Base-by-base conservation (phyloP, 139 green algal species). In the Chlamydomonas sphaeroides region DNA sequence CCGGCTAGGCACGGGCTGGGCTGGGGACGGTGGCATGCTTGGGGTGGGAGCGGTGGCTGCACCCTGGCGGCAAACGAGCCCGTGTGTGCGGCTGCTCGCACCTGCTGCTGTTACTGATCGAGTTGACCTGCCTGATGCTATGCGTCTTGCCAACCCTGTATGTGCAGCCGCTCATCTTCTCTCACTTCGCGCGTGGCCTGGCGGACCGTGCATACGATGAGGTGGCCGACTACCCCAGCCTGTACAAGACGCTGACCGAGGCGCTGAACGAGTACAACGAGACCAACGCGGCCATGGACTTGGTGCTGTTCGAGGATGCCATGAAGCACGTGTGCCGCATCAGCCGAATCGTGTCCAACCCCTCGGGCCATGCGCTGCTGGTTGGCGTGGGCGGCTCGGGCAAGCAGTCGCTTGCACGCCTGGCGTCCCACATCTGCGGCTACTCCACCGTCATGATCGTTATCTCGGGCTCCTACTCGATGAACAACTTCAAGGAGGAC, bases 81-180 rank as follows among this genome's bases (percentile, higher is more conserved):
- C n/a, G n/a, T n/a, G n/a, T n/a, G n/a, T n/a, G n/a, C n/a, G n/a
- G n/a, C n/a, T n/a, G n/a, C n/a, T n/a, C n/a, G n/a, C n/a, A n/a
- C n/a, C n/a, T n/a, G n/a, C n/a, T n/a, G n/a, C n/a, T n/a, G n/a
- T n/a, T n/a, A n/a, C n/a, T n/a, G n/a, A n/a, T n/a, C n/a, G n/a
- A n/a, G n/a, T n/a, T n/a, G n/a, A n/a, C n/a, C n/a, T n/a, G n/a
- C n/a, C n/a, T n/a, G n/a, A n/a, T n/a, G n/a, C n/a, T n/a, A n/a
- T n/a, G n/a, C n/a, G n/a, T n/a, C n/a, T n/a, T n/a, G n/a, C n/a
- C n/a, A n/a, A n/a, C n/a, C n/a, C n/a, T n/a, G n/a, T n/a, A n/a
- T n/a, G n/a, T n/a, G n/a, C n/a, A n/a, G n/a, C n/a, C n/a, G n/a
- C 92, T 98, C 57, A 94, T 98, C 85, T 98, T 97, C 90, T 96